Evolutionary conservation across 495 filamentous ascomycete genomes (phyloP).

Genomic region (Neurospora tetraspora): DNA sequence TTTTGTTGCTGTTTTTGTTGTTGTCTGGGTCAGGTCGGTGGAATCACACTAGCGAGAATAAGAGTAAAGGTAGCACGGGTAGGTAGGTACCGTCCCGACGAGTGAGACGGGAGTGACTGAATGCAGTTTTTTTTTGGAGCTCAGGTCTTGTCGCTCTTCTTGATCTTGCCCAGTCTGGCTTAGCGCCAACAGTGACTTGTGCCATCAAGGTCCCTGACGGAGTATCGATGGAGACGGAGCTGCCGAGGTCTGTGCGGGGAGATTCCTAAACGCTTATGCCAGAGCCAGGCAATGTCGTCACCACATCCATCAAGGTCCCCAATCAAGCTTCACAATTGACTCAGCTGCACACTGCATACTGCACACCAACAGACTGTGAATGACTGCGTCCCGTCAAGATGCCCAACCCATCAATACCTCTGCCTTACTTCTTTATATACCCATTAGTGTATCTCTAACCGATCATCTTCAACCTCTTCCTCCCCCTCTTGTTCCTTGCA

Average conservation of each 20-base stretch:
- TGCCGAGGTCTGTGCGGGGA: neutral
- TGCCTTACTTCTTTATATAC: neutral
- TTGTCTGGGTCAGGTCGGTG: neutral
- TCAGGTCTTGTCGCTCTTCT: neutral
- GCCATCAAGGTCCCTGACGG: neutral
- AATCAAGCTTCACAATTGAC: neutral
- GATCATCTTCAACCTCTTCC: neutral
- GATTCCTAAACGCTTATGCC: neutral
- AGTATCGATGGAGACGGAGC: neutral
- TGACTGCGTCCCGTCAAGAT: neutral
- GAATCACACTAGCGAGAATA: neutral
- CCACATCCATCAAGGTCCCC: neutral
- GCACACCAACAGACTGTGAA: neutral
- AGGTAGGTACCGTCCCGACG: neutral
- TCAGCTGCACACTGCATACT: neutral
- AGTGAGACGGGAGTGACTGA: neutral
- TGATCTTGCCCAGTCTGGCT: neutral
- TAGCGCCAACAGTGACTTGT: neutral
- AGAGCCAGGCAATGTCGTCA: neutral
- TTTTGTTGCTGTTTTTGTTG: neutral
- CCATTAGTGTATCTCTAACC: neutral
- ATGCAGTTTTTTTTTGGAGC: neutral
- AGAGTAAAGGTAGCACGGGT: too few relatives aligned
- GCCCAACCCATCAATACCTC: neutral
- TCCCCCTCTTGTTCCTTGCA: neutral